phyloP scores from a whole-genome alignment of 129 eudicot species.

The Helianthus annuus region HanXRQr2.0-SUNRISE NC_035434.2:65253133-65253632 shows the following conservation, averaged over 20 bases:
- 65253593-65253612: conserved; percentile 95
- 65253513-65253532: not conserved
- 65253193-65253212: not conserved
- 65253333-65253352: conserved; percentile 82
- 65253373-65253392: conserved; percentile 79
- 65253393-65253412: conserved; percentile 87
- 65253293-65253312: conserved; percentile 64
- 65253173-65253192: conserved; percentile 53
- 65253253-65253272: not conserved
- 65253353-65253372: conserved; percentile 98
- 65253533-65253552: not conserved
- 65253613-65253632: conserved; percentile 98
- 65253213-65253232: not conserved
- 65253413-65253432: conserved; percentile 92
- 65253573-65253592: conserved; percentile 97
- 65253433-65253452: conserved; percentile 95
- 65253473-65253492: conserved; percentile 90
- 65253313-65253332: conserved; percentile 97
- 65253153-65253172: conserved; percentile 85
- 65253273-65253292: not conserved
- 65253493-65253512: conserved; percentile 36
- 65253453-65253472: conserved; percentile 86
- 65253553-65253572: conserved; percentile 46
- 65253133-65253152: conserved; percentile 83
- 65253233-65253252: not conserved